Evolutionary conservation across 208 protist species (phyloP).

Genomic region (Wallacemonas sp.): DNA sequence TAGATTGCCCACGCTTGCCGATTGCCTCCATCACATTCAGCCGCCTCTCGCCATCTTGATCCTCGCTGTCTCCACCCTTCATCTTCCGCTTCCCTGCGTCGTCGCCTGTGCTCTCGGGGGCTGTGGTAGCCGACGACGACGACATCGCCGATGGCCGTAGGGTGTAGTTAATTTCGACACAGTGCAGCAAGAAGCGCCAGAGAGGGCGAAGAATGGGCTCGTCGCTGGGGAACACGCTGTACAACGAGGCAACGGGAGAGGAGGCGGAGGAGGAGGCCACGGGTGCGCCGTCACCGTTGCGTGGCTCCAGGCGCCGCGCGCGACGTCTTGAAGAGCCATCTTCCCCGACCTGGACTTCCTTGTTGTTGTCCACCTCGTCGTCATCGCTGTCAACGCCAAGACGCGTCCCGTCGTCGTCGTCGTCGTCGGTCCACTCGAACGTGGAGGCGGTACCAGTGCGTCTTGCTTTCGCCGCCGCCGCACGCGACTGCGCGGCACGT

Average conservation of each 20-base stretch:
- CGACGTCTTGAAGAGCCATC: too few species aligned
- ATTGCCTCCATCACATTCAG: background rate
- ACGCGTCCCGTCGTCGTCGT: slow-evolving; percentile 4
- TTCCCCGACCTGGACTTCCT: too few species aligned
- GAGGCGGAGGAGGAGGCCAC: too few species aligned
- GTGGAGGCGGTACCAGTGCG: background rate
- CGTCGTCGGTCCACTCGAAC: slow-evolving; percentile 12
- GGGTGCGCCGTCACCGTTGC: too few species aligned
- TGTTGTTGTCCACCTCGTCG: too few species aligned
- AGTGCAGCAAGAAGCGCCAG: slow-evolving; percentile 68
- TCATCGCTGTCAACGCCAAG: background rate
- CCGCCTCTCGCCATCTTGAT: background rate
- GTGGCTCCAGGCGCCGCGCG: slow-evolving; percentile 8
- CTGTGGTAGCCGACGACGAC: background rate
- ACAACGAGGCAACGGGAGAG: background rate
- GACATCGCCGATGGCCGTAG: background rate
- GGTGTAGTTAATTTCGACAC: slow-evolving; percentile 44
- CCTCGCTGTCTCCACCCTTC: background rate
- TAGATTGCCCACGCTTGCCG: background rate
- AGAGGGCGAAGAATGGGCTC: slow-evolving; percentile 49
- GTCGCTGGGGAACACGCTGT: slow-evolving; percentile 41
- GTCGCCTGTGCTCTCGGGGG: background rate
- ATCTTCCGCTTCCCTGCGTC: background rate
- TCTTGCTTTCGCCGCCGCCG: background rate
- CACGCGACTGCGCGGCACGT: background rate